Conservation (phyloP, 805 yeast genomes). For the Wickerhamomyces subpelliculosus region DNA sequence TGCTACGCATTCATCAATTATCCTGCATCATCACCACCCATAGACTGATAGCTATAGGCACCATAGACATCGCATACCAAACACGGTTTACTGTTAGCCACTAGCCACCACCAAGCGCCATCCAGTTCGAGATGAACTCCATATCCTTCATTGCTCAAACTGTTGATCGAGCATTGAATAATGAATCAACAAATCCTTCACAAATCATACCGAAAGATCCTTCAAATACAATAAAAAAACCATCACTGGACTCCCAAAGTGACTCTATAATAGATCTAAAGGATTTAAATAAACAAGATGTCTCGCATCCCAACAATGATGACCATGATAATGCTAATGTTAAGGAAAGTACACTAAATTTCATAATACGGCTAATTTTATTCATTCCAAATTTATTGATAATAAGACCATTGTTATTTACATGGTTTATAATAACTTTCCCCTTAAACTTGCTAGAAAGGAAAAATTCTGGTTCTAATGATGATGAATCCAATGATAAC, state of each 20-base stretch:
- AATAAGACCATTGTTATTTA: conserved; percentile 41
- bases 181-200: conserved; percentile 2
- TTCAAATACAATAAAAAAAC: background rate
- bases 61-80: background rate
- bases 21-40: too few species aligned
- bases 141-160: conserved; percentile 20
- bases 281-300: too few species aligned
- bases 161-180: conserved; percentile 18
- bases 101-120: background rate
- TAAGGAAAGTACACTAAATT: background rate
- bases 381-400: conserved; percentile 45
- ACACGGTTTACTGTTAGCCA: too few species aligned
- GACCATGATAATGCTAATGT: background rate
- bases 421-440: conserved; percentile 46
- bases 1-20: too few species aligned
- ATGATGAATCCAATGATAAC: too few species aligned
- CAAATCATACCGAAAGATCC: conserved; percentile 6
- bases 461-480: too few species aligned
- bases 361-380: conserved; percentile 23
- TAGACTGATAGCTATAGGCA: too few species aligned
- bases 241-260: too few species aligned
- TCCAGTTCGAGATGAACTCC: conserved; percentile 18
- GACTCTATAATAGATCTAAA: too few species aligned
- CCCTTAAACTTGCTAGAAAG: conserved; percentile 43
- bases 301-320: too few species aligned